These are phyloP conservation scores for Rhizoclosmatium globosum DNA, from an alignment of 192 early-diverging fungal species.

Conservation along the genomic window DNA sequence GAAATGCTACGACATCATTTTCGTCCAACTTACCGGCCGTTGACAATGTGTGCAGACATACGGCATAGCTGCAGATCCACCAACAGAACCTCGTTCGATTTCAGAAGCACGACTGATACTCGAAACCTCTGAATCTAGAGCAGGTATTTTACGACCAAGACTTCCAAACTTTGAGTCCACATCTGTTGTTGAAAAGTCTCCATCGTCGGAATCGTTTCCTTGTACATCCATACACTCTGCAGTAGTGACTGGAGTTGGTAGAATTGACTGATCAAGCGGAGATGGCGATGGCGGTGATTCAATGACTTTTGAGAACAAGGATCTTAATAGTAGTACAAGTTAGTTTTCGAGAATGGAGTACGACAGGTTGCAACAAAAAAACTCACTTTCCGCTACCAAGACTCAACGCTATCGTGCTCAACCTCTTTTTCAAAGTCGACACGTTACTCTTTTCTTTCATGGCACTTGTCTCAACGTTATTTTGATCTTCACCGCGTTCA, in stretches of 20 bases:
- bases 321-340: not conserved
- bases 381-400: slow-evolving; percentile 9
- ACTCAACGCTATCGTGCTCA: not conserved
- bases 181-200: not conserved
- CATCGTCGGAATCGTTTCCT: not conserved
- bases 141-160: not conserved
- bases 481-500: not conserved
- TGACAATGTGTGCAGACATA: slow-evolving; percentile 3
- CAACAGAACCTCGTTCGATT: not conserved
- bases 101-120: not conserved
- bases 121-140: not conserved
- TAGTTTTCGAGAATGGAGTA: not conserved
- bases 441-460: not conserved
- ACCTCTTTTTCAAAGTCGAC: not conserved
- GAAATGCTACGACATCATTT: not conserved
- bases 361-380: not conserved
- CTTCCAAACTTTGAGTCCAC: not conserved
- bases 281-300: not conserved
- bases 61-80: not conserved
- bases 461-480: not conserved
- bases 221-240: not conserved
- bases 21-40: not conserved
- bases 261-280: not conserved
- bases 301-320: not conserved
- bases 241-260: not conserved